A percentile compares a stretch with the other conserved stretches of the same genome.
Conservation (phyloP, 2,329 filamentous ascomycete genomes). For the Trichophyton schoenleinii region DNA sequence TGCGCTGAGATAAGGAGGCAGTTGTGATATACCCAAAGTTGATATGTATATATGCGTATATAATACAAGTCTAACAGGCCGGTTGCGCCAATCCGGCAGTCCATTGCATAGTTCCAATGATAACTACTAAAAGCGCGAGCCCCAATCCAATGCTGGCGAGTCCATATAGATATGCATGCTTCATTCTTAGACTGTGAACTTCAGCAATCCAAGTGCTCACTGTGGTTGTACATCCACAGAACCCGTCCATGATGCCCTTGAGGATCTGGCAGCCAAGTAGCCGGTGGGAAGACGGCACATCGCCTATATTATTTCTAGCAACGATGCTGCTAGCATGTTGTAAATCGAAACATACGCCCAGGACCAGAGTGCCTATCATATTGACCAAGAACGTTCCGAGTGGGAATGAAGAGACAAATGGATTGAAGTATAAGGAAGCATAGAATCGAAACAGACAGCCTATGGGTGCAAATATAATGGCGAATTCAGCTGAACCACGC, state of each 20-base stretch:
- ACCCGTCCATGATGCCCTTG: slow-evolving; percentile 54
- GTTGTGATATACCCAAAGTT: not conserved
- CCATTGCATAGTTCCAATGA: slow-evolving; percentile 48
- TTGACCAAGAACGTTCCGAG: slow-evolving; percentile 80
- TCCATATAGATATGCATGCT: slow-evolving; percentile 52
- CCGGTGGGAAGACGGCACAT: slow-evolving; percentile 17
- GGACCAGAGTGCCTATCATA: slow-evolving; percentile 58
- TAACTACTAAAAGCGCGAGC: slow-evolving; percentile 38
- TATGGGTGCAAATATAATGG: slow-evolving; percentile 68
- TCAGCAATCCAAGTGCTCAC: slow-evolving; percentile 57
- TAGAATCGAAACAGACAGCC: slow-evolving; percentile 70
- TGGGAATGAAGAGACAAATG: slow-evolving; percentile 54
- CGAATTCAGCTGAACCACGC: slow-evolving; percentile 64
- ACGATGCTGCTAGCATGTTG: slow-evolving; percentile 49
- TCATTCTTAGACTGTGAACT: slow-evolving; percentile 40
- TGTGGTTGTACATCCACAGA: slow-evolving; percentile 55
- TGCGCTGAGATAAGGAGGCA: too few relatives aligned
- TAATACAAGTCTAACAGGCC: slow-evolving; percentile 18
- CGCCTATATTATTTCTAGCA: slow-evolving; percentile 22
- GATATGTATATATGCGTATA: not conserved
- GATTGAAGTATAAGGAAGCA: slow-evolving; percentile 57
- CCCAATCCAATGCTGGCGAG: slow-evolving; percentile 36
- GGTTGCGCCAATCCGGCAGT: slow-evolving; percentile 28
- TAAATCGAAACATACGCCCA: slow-evolving; percentile 68
- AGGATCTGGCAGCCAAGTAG: slow-evolving; percentile 53